phyloP scores from a whole-genome alignment of 192 early-diverging fungal genomes.

The Kappamyces sp. region DNA sequence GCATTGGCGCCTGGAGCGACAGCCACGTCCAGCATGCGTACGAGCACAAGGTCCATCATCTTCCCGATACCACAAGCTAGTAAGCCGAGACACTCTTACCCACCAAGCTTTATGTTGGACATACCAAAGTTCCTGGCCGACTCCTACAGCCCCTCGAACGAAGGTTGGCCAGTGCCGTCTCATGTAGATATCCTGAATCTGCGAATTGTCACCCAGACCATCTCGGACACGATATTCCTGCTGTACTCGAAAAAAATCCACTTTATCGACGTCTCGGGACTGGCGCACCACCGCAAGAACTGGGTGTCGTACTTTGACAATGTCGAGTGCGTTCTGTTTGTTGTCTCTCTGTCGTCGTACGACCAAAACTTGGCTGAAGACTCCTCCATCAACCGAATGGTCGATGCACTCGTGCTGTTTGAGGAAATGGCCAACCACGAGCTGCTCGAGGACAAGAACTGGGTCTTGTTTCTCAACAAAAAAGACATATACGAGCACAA shows the following conservation, averaged over 20 bases:
- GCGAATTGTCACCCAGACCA: slow-evolving; percentile 62
- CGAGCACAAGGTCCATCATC: background rate
- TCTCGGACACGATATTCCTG: slow-evolving; percentile 62
- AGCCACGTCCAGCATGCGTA: slow-evolving; percentile 15
- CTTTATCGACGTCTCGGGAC: slow-evolving; percentile 71
- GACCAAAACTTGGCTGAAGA: slow-evolving; percentile 6
- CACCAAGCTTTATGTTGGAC: slow-evolving; percentile 25
- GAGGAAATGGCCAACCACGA: background rate
- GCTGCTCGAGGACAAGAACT: slow-evolving; percentile 20
- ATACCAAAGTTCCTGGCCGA: slow-evolving; percentile 40
- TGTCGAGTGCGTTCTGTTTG: slow-evolving; percentile 23
- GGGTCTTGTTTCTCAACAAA: slow-evolving; percentile 49
- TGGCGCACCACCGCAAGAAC: slow-evolving; percentile 48
- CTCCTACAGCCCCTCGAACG: slow-evolving; percentile 23
- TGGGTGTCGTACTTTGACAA: slow-evolving; percentile 75
- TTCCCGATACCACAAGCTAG: background rate
- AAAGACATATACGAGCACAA: slow-evolving; percentile 36
- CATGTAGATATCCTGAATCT: slow-evolving; percentile 65
- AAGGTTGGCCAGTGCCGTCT: slow-evolving; percentile 33
- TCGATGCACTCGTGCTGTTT: slow-evolving; percentile 7
- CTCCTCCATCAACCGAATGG: background rate
- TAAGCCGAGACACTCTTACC: background rate
- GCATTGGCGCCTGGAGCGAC: slow-evolving; percentile 27
- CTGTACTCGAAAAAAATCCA: slow-evolving; percentile 46
- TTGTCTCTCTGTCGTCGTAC: background rate